phyloP scores from a whole-genome alignment of 108 stramenopile genomes.

The Stephanodiscus triporus region DNA sequence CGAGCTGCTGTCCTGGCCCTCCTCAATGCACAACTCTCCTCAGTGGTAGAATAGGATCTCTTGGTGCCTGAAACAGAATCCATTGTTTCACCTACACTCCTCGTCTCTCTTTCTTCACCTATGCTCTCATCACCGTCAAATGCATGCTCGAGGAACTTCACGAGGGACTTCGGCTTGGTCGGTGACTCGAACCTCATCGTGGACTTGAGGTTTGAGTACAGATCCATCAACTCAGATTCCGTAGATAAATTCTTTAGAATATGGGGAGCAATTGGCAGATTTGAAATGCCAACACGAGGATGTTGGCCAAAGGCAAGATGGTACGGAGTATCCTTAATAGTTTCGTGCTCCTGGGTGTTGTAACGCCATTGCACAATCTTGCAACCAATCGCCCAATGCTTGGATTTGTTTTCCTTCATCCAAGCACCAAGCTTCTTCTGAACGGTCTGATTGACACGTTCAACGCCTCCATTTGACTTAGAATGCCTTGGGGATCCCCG shows the following conservation, averaged over 20 bases:
- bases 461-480: constrained; percentile 4
- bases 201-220: neutral
- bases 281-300: constrained; percentile 3
- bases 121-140: neutral
- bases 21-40: neutral
- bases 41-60: neutral
- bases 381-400: neutral
- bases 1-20: neutral
- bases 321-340: neutral
- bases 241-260: neutral
- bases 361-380: neutral
- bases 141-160: no score
- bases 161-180: no score
- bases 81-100: neutral
- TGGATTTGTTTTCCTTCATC: neutral
- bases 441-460: neutral
- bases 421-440: neutral
- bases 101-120: neutral
- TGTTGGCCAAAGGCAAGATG: neutral
- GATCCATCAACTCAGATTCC: neutral
- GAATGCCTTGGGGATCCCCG: constrained; percentile 2
- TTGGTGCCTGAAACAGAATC: neutral
- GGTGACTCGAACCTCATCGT: no score
- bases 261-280: neutral
- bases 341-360: neutral